These are phyloP conservation scores for Neurospora sp. DNA, from an alignment of 495 filamentous ascomycete species.

Conservation along the genomic window DNA sequence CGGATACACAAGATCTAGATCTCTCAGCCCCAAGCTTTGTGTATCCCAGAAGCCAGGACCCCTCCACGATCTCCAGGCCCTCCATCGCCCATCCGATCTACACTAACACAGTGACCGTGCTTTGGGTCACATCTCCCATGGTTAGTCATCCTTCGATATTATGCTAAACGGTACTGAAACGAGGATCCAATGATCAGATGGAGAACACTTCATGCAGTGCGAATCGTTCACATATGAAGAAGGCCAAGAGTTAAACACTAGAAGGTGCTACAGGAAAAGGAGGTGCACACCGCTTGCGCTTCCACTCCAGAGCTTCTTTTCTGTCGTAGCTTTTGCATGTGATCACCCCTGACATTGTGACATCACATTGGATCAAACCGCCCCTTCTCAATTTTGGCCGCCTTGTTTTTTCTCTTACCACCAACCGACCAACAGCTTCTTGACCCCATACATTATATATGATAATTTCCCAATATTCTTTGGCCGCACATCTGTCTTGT, in stretches of 20 bases:
- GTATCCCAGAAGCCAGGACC: background rate
- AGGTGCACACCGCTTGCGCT: background rate
- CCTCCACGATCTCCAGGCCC: background rate
- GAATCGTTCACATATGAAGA: background rate
- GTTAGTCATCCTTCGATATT: background rate
- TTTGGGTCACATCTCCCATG: background rate
- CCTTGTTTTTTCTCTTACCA: background rate
- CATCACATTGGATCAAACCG: slow-evolving; percentile 4
- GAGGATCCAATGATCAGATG: background rate
- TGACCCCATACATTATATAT: background rate
- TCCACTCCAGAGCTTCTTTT: background rate
- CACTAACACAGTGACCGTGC: background rate
- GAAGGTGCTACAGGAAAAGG: background rate
- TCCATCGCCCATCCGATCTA: background rate
- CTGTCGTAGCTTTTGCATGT: slow-evolving; percentile 7
- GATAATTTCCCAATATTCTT: background rate
- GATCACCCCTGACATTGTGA: slow-evolving; percentile 4
- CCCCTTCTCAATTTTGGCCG: background rate
- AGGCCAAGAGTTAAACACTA: background rate
- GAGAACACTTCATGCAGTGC: background rate
- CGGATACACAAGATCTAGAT: background rate
- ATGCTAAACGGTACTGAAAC: background rate
- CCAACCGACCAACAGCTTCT: background rate
- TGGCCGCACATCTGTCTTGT: background rate
- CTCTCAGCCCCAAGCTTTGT: background rate